phyloP scores from a whole-genome alignment of 495 filamentous ascomycete species.

The Penicillium pancosmium region DNA sequence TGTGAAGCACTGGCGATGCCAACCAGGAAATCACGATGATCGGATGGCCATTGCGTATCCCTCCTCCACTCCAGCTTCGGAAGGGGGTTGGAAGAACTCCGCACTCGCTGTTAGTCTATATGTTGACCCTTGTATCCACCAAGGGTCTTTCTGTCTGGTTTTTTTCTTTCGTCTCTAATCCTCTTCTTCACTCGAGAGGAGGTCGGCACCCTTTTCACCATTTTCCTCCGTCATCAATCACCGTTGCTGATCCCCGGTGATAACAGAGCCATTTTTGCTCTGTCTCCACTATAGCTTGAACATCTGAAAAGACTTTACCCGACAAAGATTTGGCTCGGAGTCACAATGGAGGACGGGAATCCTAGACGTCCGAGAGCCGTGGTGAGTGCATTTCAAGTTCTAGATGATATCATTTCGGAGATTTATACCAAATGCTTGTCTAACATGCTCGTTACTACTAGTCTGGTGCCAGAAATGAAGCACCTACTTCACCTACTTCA shows the following conservation, averaged over 20 bases:
- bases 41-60: conserved; percentile 11
- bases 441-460: neutral
- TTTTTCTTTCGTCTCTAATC: neutral
- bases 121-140: neutral
- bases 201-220: neutral
- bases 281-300: neutral
- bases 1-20: conserved; percentile 9
- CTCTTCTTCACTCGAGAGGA: neutral
- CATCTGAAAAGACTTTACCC: neutral
- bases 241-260: neutral
- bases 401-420: neutral
- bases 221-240: neutral
- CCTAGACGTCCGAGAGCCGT: conserved; percentile 9
- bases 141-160: neutral
- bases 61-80: neutral
- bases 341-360: conserved; percentile 13
- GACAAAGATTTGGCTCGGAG: neutral
- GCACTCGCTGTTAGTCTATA: neutral
- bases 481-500: conserved; percentile 17
- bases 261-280: neutral
- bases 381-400: conserved; percentile 7
- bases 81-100: neutral
- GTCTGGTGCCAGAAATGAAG: conserved; percentile 11
- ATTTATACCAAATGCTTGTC: neutral
- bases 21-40: conserved; percentile 13